Base-by-base conservation (phyloP, 1,139 yeast species). In the Groenewaldozyma auringiensis region DNA sequence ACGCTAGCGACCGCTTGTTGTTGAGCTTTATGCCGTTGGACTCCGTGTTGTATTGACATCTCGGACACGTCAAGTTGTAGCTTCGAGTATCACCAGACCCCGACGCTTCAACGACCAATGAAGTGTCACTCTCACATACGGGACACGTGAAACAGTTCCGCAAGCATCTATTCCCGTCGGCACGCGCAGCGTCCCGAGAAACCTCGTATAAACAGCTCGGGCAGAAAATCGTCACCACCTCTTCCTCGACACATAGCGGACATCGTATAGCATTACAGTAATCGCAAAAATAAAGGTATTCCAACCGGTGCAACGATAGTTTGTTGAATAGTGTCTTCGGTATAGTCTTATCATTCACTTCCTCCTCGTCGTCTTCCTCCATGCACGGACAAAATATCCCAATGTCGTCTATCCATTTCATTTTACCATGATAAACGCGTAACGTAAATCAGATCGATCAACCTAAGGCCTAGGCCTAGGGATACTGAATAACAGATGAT, bases 131-230 rank as follows among this genome's bases (percentile, higher is more conserved):
- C 6, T 25, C 29, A 47, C 64, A 60, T 17, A 40, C 27, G 0
- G 64, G 64, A 40, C 64, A 60, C 22, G 49, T 50, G 21, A 58
- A 50, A 40, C 64, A 60, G 44, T 53, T 54, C 27, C 64, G 47
- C 39, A 50, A 48, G 40, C 64, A 60, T 37, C 49, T 29, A 41
- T 60, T 59, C 21, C 56, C 48, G 9, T 45, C 49, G 2, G 50
- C 44, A 29, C 51, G 46, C 8, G 63, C 63, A 4, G 54, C 44
- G 21, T 54, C 46, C 2, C 58, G 49, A 1, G 61, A 54, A 9
- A 57, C 61, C 43, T 60, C 63, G 43, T 50, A 50, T 33, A 59
- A 44, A 42, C 64, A 60, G 21, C 50, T 46, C 8, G 64, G 64
- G 41, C 64, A 60, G 46, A 46, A 60, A 37, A 59, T 47, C 16